These are phyloP conservation scores for Polyporus tsugae DNA, from an alignment of 1,284 basidiomycete species.

Conservation along the genomic window DNA sequence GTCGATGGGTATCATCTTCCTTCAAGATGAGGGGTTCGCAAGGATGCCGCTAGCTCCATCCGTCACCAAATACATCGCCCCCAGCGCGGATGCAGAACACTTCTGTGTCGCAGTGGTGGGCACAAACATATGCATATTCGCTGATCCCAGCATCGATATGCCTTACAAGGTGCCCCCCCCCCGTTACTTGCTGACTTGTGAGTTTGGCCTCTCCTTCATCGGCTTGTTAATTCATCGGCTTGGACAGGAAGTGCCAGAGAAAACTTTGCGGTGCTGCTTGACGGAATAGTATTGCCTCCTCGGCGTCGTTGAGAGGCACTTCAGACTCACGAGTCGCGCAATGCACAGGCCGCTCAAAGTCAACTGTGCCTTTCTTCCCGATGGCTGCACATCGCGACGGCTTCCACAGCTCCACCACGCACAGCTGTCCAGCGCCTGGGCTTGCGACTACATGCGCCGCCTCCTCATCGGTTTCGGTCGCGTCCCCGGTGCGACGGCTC, in stretches of 20 bases:
- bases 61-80: not conserved
- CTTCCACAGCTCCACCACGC: not conserved
- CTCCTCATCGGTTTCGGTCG: constrained; percentile 76
- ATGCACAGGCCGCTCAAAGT: not conserved
- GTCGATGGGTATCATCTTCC: not conserved
- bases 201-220: too few species aligned
- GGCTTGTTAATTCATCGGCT: too few species aligned
- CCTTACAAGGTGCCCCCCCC: too few species aligned
- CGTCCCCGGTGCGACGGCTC: constrained; percentile 70
- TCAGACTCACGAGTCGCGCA: not conserved
- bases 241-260: too few species aligned
- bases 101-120: not conserved
- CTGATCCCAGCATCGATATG: too few species aligned
- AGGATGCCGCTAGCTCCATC: not conserved
- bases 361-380: not conserved
- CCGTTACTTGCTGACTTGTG: too few species aligned
- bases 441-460: constrained; percentile 68
- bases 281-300: not conserved
- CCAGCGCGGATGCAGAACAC: not conserved
- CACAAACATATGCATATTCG: too few species aligned
- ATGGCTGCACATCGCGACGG: not conserved
- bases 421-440: not conserved
- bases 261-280: not conserved
- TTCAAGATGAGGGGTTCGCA: not conserved
- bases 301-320: not conserved